Evolutionary conservation across 2,329 filamentous ascomycete species (phyloP).

Genomic region (Alternaria burnsii): DNA sequence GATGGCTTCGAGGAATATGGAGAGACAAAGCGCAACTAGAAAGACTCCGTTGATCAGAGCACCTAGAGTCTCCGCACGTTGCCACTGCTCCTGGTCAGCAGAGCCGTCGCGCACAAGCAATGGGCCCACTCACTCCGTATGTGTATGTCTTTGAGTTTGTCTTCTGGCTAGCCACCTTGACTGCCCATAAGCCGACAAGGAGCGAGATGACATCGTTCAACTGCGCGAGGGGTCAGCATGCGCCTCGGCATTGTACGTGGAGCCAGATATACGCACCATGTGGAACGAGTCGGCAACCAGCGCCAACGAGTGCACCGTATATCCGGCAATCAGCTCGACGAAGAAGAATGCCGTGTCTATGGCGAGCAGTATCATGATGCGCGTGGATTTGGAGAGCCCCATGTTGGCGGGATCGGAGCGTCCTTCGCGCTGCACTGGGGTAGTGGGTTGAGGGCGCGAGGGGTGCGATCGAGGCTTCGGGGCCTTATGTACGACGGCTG

Average conservation of each 20-base stretch:
- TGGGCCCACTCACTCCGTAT: conserved; percentile 76
- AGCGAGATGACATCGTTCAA: conserved; percentile 98
- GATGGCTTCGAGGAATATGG: conserved; percentile 94
- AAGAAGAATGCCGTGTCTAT: conserved; percentile 93
- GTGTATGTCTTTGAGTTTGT: conserved; percentile 88
- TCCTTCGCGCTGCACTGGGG: neutral
- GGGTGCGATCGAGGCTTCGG: neutral
- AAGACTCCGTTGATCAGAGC: conserved; percentile 98
- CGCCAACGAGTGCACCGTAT: conserved; percentile 88
- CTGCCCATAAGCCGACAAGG: conserved; percentile 92
- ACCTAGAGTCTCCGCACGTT: conserved; percentile 95
- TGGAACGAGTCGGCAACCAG: conserved; percentile 97
- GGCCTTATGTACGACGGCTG: conserved; percentile 1
- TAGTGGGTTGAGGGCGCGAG: neutral
- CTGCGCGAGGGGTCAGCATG: conserved; percentile 54
- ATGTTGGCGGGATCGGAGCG: conserved; percentile 58
- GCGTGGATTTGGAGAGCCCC: conserved; percentile 89
- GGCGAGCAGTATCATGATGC: conserved; percentile 90
- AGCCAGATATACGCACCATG: conserved; percentile 71
- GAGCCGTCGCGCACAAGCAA: neutral
- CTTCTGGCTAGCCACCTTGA: conserved; percentile 83
- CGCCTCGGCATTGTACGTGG: neutral
- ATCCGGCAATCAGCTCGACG: conserved; percentile 82
- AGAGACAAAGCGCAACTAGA: conserved; percentile 92
- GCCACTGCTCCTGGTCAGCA: conserved; percentile 69